These are phyloP conservation scores for Casuarina equisetifolia DNA, from an alignment of 306 rosid genomes.

Conservation along the genomic window DNA sequence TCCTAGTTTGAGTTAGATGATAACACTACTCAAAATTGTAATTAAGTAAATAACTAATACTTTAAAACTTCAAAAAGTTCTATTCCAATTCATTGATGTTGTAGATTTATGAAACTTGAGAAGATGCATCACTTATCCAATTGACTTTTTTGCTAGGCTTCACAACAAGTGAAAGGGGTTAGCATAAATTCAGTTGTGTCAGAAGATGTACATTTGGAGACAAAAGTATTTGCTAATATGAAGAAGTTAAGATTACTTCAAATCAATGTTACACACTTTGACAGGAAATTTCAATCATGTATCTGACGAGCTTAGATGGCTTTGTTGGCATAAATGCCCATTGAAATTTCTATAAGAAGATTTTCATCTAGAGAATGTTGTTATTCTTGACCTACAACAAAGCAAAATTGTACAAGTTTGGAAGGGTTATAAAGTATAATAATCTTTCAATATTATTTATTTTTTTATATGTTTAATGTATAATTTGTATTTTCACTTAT, in stretches of 20 bases:
- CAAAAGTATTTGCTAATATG: neutral
- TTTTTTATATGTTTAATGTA: no score
- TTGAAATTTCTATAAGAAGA: neutral
- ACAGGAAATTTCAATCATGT: neutral
- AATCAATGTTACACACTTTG: neutral
- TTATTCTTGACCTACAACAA: neutral
- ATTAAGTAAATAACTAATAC: no score
- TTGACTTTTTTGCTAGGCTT: no score
- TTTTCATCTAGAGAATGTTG: no score
- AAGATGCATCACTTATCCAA: neutral
- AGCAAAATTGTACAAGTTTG: neutral
- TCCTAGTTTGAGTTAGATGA: neutral
- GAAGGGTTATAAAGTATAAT: neutral
- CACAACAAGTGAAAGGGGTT: no score
- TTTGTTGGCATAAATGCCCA: neutral
- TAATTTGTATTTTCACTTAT: no score
- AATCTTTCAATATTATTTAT: no score
- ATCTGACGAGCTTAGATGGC: neutral
- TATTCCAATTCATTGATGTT: no score
- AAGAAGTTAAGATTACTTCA: neutral
- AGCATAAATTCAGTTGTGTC: no score
- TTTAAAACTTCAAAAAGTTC: no score
- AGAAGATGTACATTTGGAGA: neutral
- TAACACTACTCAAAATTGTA: no score
- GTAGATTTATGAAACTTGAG: neutral